These are phyloP conservation scores for Tremellales sp. DNA, from an alignment of 1,284 basidiomycete species.

Conservation along the genomic window DNA sequence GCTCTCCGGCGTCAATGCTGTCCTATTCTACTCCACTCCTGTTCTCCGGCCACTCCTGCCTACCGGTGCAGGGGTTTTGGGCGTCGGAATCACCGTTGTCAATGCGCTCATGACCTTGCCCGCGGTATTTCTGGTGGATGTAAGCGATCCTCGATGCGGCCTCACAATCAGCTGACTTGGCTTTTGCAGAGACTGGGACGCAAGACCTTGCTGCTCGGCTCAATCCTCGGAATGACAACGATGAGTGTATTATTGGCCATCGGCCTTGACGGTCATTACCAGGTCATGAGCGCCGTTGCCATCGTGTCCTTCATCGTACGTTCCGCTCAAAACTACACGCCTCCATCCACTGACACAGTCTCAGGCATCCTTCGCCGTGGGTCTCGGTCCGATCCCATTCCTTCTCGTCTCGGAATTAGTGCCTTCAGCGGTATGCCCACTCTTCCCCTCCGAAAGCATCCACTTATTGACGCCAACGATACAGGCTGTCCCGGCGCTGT, in stretches of 20 bases:
- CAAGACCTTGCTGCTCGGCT: slow-evolving; percentile 46
- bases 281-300: slow-evolving; percentile 64
- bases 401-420: slow-evolving; percentile 90
- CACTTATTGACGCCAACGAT: slow-evolving; percentile 1
- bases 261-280: slow-evolving; percentile 62
- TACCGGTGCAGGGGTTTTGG: slow-evolving; percentile 57
- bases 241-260: slow-evolving; percentile 68
- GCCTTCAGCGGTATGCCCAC: slow-evolving; percentile 61
- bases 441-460: not conserved
- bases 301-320: slow-evolving; percentile 77
- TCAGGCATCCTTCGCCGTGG: slow-evolving; percentile 74
- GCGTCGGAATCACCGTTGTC: slow-evolving; percentile 56
- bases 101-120: slow-evolving; percentile 76
- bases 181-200: slow-evolving; percentile 49
- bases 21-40: slow-evolving; percentile 83
- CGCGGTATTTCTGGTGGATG: slow-evolving; percentile 82
- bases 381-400: slow-evolving; percentile 88
- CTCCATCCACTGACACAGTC: not conserved
- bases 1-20: slow-evolving; percentile 73
- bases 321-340: slow-evolving; percentile 11
- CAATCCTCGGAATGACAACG: slow-evolving; percentile 60
- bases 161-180: slow-evolving; percentile 3
- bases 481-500: slow-evolving; percentile 77
- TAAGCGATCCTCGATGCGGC: slow-evolving; percentile 41
- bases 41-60: slow-evolving; percentile 76